phyloP scores from a whole-genome alignment of 1,284 basidiomycete genomes.

The Ceratorhiza oryzae-sativae region DNA sequence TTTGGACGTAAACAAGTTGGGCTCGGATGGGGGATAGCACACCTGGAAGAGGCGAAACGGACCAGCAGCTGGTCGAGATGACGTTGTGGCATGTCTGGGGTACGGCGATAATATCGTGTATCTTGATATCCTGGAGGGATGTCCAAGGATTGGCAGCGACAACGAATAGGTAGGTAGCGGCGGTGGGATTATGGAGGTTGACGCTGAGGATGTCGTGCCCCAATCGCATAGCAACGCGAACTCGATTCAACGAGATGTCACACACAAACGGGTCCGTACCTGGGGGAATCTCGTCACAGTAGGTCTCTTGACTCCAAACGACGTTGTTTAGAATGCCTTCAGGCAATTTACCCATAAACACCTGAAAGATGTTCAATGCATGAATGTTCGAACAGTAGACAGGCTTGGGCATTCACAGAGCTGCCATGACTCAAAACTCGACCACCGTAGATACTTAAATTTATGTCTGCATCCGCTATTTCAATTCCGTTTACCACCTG shows the following conservation, averaged over 20 bases:
- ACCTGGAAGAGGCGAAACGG: slow-evolving; percentile 50
- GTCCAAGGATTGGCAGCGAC: slow-evolving; percentile 70
- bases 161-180: slow-evolving; percentile 77
- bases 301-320: slow-evolving; percentile 14
- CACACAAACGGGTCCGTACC: slow-evolving; percentile 65
- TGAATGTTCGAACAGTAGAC: background rate
- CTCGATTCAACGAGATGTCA: slow-evolving; percentile 41
- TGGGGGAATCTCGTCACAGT: slow-evolving; percentile 9
- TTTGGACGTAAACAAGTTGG: slow-evolving; percentile 26
- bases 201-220: slow-evolving; percentile 44
- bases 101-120: slow-evolving; percentile 54
- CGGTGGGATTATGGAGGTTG: slow-evolving; percentile 54
- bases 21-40: slow-evolving; percentile 25
- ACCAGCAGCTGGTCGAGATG: slow-evolving; percentile 60
- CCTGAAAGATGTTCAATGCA: slow-evolving; percentile 69
- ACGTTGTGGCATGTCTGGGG: slow-evolving; percentile 56
- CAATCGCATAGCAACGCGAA: background rate
- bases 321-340: slow-evolving; percentile 28
- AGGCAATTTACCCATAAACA: slow-evolving; percentile 45
- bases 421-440: slow-evolving; percentile 80
- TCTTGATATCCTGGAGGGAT: slow-evolving; percentile 58
- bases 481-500: slow-evolving; percentile 84
- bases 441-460: slow-evolving; percentile 82
- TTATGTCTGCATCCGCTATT: slow-evolving; percentile 89
- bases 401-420: slow-evolving; percentile 67